Evolutionary conservation across 441 rosid species (phyloP).

Genomic region (Mallotus japonicus): DNA sequence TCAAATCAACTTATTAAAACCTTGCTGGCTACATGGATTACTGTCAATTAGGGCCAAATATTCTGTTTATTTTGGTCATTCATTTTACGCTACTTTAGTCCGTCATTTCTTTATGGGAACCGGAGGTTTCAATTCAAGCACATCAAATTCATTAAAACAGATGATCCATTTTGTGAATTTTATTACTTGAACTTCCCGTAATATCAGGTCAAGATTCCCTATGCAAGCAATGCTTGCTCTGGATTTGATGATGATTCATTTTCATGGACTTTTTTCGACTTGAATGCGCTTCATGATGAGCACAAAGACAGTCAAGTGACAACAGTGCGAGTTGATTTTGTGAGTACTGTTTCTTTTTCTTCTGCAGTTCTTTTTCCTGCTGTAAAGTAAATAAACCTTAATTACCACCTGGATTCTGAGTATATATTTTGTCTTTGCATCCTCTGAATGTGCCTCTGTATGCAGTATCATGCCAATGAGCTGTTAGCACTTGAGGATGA

Average conservation of each 20-base stretch:
- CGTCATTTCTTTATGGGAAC: too few species aligned
- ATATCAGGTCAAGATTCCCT: slow-evolving; percentile 45
- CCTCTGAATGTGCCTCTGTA: background rate
- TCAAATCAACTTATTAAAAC: too few species aligned
- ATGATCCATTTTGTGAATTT: too few species aligned
- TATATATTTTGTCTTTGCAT: background rate
- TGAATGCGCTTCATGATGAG: slow-evolving; percentile 46
- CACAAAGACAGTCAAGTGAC: slow-evolving; percentile 40
- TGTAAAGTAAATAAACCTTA: background rate
- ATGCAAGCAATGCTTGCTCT: slow-evolving; percentile 49
- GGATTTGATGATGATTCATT: slow-evolving; percentile 46
- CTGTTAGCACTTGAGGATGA: slow-evolving; percentile 46
- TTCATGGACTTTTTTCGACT: slow-evolving; percentile 57
- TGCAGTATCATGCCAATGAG: slow-evolving; percentile 56
- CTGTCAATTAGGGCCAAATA: too few species aligned
- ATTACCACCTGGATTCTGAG: background rate
- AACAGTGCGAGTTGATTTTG: slow-evolving; percentile 48
- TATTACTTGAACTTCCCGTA: background rate
- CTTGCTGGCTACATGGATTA: too few species aligned
- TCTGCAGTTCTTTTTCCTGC: background rate
- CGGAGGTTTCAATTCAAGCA: too few species aligned
- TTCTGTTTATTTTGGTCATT: too few species aligned
- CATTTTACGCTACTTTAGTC: too few species aligned
- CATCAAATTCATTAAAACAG: too few species aligned
- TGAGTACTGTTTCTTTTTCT: slow-evolving; percentile 27